Evolutionary conservation across 139 green algal genomes (phyloP).

Genomic region (Mesostigma viride): DNA sequence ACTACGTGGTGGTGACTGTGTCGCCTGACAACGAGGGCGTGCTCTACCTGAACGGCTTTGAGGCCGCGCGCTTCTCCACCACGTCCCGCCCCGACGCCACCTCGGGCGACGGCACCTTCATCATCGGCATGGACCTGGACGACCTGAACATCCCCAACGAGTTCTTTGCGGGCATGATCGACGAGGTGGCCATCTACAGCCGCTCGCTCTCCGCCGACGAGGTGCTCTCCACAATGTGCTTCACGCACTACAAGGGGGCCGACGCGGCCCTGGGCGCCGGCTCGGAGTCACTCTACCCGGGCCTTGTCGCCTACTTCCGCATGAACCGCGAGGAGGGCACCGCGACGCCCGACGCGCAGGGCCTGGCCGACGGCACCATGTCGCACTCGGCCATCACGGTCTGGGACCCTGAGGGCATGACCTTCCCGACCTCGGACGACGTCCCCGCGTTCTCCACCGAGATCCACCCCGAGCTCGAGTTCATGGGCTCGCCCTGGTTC

Average conservation of each 20-base stretch:
- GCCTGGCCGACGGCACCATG: neutral
- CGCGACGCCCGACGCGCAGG: neutral
- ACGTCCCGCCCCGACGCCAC: constrained; percentile 15
- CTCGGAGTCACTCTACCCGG: neutral
- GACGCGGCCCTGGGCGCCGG: neutral
- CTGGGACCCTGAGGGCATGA: neutral
- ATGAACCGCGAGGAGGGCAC: constrained; percentile 11
- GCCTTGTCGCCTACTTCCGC: constrained; percentile 19
- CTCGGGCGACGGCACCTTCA: constrained; percentile 6
- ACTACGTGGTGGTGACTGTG: constrained; percentile 26
- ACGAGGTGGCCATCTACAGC: constrained; percentile 26
- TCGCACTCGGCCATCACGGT: neutral
- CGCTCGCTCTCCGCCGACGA: constrained; percentile 8
- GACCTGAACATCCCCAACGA: constrained; percentile 20
- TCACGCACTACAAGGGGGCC: no score
- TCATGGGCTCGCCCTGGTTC: constrained; percentile 22
- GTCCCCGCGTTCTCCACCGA: no score
- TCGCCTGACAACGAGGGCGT: constrained; percentile 14
- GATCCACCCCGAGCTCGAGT: constrained; percentile 10
- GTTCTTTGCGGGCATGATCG: constrained; percentile 24
- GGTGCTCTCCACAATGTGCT: constrained; percentile 9
- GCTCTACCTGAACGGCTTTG: constrained; percentile 24
- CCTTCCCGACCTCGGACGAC: constrained; percentile 8
- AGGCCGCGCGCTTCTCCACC: constrained; percentile 13
- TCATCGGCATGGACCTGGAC: constrained; percentile 27